These are phyloP conservation scores for Tuber calosporum DNA, from an alignment of 495 filamentous ascomycete genomes.

Conservation along the genomic window DNA sequence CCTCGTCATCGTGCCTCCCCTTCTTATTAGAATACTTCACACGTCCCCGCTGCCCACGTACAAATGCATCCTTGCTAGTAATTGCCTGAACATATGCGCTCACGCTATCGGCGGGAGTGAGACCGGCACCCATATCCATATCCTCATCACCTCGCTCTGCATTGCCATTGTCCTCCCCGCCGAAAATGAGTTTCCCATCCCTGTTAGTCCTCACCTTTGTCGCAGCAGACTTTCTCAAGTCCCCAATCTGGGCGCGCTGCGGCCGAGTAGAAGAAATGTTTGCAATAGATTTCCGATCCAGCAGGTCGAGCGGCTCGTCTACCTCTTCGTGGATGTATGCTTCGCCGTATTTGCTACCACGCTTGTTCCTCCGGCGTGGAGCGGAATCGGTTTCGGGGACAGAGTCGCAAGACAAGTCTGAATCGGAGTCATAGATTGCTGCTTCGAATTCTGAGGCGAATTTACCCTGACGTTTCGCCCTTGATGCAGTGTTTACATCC, in stretches of 20 bases:
- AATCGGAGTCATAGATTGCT: conserved; percentile 81
- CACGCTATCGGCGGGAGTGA: conserved; percentile 56
- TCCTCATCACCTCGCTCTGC: conserved; percentile 48
- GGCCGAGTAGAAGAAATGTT: conserved; percentile 91
- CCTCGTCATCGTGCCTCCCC: conserved; percentile 53
- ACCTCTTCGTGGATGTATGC: conserved; percentile 89
- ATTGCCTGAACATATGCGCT: conserved; percentile 90
- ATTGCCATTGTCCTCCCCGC: conserved; percentile 44
- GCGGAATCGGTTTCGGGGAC: conserved; percentile 51
- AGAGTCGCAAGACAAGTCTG: conserved; percentile 57
- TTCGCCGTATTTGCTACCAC: conserved; percentile 51
- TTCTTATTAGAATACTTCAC: conserved; percentile 76
- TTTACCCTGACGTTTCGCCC: conserved; percentile 49
- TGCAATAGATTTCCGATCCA: conserved; percentile 78
- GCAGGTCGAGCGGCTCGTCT: conserved; percentile 86
- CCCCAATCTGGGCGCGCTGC: conserved; percentile 50
- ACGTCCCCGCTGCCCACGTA: conserved; percentile 72
- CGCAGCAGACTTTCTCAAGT: conserved; percentile 49
- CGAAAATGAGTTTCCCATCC: conserved; percentile 85
- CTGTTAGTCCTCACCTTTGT: conserved; percentile 65
- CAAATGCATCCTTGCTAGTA: conserved; percentile 70
- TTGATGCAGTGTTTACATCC: conserved; percentile 37
- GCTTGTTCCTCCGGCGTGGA: conserved; percentile 46
- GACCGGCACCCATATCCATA: conserved; percentile 50
- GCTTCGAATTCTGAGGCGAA: conserved; percentile 93